Percentiles rank a stretch among this genome's conserved stretches.
Evolutionary conservation across 192 early-diverging fungal genomes (phyloP).

Genomic region (Podila horticola): DNA sequence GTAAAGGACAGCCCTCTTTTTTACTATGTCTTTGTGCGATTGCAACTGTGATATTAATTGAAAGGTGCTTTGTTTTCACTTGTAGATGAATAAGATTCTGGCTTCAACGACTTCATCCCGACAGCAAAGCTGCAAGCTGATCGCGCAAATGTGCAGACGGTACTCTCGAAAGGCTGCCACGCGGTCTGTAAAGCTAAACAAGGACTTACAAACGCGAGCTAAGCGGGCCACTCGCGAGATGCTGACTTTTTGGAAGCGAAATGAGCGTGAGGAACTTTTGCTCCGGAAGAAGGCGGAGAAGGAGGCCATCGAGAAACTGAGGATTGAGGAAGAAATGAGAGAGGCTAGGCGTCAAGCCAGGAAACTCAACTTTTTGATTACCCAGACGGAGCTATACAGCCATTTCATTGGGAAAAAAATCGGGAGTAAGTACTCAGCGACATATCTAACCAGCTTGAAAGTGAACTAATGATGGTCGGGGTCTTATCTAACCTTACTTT

Average conservation of each 20-base stretch:
- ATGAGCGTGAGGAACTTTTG: slow-evolving; percentile 92
- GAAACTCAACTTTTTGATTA: slow-evolving; percentile 93
- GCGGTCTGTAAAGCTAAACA: slow-evolving; percentile 63
- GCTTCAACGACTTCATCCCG: slow-evolving; percentile 55
- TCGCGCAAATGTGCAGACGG: slow-evolving; percentile 77
- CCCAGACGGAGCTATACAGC: slow-evolving; percentile 92
- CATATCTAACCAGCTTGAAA: neutral
- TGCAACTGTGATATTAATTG: neutral
- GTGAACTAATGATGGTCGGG: neutral
- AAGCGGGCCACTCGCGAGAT: slow-evolving; percentile 69
- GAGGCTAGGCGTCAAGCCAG: slow-evolving; percentile 86
- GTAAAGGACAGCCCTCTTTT: slow-evolving; percentile 2
- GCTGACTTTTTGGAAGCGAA: slow-evolving; percentile 89
- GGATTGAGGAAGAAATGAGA: slow-evolving; percentile 84
- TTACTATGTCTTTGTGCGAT: neutral
- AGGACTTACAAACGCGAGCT: slow-evolving; percentile 70
- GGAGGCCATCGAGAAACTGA: slow-evolving; percentile 81
- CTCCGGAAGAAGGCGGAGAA: slow-evolving; percentile 87
- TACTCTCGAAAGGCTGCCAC: slow-evolving; percentile 70
- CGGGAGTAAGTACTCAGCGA: slow-evolving; percentile 36
- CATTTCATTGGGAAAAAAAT: slow-evolving; percentile 93
- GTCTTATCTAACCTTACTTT: no score
- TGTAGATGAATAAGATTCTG: slow-evolving; percentile 60
- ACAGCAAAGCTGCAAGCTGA: slow-evolving; percentile 71
- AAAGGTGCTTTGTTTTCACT: neutral